These are phyloP conservation scores for Candida berthetii DNA, from an alignment of 805 yeast genomes.

Conservation along the genomic window DNA sequence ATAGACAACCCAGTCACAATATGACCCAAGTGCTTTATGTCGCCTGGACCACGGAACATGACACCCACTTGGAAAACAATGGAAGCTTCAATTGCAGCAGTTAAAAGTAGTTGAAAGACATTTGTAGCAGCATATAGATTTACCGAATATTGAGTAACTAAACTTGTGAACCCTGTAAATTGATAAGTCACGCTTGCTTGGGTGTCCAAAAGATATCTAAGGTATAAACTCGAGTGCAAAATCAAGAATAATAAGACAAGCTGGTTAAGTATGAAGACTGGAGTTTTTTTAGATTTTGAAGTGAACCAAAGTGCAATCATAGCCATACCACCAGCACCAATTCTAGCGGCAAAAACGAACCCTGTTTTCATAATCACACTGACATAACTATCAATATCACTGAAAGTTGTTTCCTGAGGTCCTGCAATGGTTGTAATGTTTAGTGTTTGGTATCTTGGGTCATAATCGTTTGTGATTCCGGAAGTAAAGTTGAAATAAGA, in stretches of 20 bases:
- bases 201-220: slow-evolving; percentile 47
- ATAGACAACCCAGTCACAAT: slow-evolving; percentile 31
- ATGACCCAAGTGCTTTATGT: slow-evolving; percentile 28
- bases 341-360: slow-evolving; percentile 48
- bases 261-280: slow-evolving; percentile 72
- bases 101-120: slow-evolving; percentile 52
- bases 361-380: slow-evolving; percentile 29
- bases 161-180: slow-evolving; percentile 40
- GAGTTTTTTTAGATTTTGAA: slow-evolving; percentile 49
- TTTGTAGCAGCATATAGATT: slow-evolving; percentile 56
- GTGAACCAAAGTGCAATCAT: slow-evolving; percentile 40
- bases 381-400: slow-evolving; percentile 33
- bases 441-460: slow-evolving; percentile 22
- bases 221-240: slow-evolving; percentile 54
- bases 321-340: slow-evolving; percentile 48
- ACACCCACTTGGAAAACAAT: slow-evolving; percentile 66
- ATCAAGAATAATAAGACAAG: slow-evolving; percentile 47
- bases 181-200: slow-evolving; percentile 40
- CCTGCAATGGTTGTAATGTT: slow-evolving; percentile 40
- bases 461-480: slow-evolving; percentile 10
- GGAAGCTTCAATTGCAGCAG: slow-evolving; percentile 56
- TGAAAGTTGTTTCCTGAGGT: slow-evolving; percentile 27
- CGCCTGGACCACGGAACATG: slow-evolving; percentile 50
- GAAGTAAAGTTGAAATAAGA: neutral
- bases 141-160: slow-evolving; percentile 29